phyloP scores from a whole-genome alignment of 2,329 filamentous ascomycete genomes.

The Aspergillus tubingensis region DNA sequence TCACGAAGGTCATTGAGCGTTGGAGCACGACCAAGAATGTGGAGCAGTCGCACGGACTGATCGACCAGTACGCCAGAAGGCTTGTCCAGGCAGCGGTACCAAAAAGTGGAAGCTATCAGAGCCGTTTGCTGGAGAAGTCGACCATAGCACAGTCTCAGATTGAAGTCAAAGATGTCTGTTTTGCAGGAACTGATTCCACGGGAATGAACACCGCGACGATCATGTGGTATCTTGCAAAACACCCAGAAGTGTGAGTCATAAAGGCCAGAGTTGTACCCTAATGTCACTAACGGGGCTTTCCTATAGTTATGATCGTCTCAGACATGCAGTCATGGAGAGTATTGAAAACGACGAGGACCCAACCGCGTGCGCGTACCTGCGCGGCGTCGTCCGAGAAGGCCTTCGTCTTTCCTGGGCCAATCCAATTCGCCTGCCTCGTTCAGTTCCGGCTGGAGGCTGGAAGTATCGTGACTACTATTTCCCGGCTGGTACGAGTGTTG shows the following conservation, averaged over 20 bases:
- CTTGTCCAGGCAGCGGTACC: constrained; percentile 40
- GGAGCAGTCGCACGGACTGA: constrained; percentile 38
- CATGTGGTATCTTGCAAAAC: constrained; percentile 47
- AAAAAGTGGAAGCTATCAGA: constrained; percentile 50
- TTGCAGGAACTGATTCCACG: constrained; percentile 58
- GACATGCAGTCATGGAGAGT: constrained; percentile 34
- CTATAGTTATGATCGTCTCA: constrained; percentile 34
- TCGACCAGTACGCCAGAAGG: constrained; percentile 47
- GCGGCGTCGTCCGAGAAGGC: constrained; percentile 53
- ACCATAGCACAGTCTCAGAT: constrained; percentile 48
- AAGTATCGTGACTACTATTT: constrained; percentile 42
- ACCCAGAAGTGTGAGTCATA: constrained; percentile 41
- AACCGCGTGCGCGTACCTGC: constrained; percentile 45
- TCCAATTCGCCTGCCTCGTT: constrained; percentile 52
- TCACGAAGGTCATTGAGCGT: constrained; percentile 37
- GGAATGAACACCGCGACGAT: constrained; percentile 55
- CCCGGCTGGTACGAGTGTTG: constrained; percentile 50
- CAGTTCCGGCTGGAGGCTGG: constrained; percentile 46
- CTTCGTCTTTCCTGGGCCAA: constrained; percentile 56
- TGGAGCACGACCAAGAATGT: constrained; percentile 36
- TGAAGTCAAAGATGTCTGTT: constrained; percentile 58
- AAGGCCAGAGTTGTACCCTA: not conserved
- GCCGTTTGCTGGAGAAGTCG: constrained; percentile 49
- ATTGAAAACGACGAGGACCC: constrained; percentile 29
- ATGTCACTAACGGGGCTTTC: constrained; percentile 15